Base-by-base conservation (phyloP, 2,329 filamentous ascomycete genomes). In the Trichothecium roseum region DNA sequence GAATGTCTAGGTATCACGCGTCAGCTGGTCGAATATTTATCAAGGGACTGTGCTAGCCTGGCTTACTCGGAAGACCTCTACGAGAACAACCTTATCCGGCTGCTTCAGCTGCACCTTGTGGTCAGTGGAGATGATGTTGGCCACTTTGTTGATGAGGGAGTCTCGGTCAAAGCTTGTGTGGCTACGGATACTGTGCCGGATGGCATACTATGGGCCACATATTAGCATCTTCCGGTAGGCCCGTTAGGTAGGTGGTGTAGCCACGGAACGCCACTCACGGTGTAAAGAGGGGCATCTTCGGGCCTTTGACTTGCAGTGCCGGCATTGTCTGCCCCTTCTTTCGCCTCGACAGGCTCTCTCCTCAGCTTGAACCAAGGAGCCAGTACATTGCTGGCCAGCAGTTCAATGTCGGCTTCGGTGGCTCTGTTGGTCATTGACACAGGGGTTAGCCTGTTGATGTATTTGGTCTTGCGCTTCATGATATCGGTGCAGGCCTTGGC, bases 31-130 rank as follows among this genome's bases (percentile, higher is more conserved):
- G 14, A 20, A 7, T 15, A 28, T n/a, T 8, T 35, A 17, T 15
- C 5, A 33, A 45, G 24, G 41, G 35, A 42, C 36, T 38, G 37
- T 40, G 45, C 35, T 37, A 37, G 32, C 28, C 15, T 36, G 39
- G 32, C 56, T 44, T 68, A 84, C 84, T 72, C 86, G 78, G 55
- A 82, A 89, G 38, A 91, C 71, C 48, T 91, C 84, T 38, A 91
- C 75, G 41, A 89, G 60, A 45, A 91, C 80, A 22, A 88, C 74
- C 51, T 84, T 75, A 59, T 89, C 83, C 24, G 84, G 83, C n/a
- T 68, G 71, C 32, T 68, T 73, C n/a, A 93, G 69, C 48, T 88
- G 77, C 39, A 91, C 85, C 49, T 78, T 81, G 58, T 91, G 84
- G 28, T 68, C 68, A 8, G 68, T 61, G 34, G 77, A 75, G 41